phyloP scores from a whole-genome alignment of 2,329 filamentous ascomycete genomes.

The Penicillium frequentans region DNA sequence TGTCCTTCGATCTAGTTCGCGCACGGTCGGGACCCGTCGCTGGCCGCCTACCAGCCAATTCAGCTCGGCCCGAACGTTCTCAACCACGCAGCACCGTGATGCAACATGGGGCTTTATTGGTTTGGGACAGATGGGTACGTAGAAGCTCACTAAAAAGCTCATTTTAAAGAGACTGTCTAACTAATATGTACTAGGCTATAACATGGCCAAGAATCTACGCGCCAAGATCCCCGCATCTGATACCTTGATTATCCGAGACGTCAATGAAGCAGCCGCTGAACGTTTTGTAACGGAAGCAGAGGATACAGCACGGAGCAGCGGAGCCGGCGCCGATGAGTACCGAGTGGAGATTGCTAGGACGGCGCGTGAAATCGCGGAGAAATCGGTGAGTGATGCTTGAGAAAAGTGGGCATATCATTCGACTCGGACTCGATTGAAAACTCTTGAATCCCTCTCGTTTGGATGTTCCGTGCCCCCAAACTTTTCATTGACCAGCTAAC shows the following conservation, averaged over 20 bases:
- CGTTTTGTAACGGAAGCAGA: conserved; percentile 58
- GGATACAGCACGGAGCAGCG: conserved; percentile 27
- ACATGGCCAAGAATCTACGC: conserved; percentile 71
- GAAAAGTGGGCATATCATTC: too few relatives aligned
- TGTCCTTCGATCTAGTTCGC: conserved; percentile 1
- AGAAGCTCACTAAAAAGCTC: not conserved
- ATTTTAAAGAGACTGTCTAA: not conserved
- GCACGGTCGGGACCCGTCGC: conserved; percentile 8
- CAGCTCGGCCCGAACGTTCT: conserved; percentile 41
- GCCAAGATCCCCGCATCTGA: conserved; percentile 65
- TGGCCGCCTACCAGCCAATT: conserved; percentile 11
- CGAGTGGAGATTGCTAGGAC: conserved; percentile 57
- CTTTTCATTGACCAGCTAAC: not conserved
- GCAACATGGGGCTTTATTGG: conserved; percentile 61
- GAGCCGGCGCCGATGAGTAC: conserved; percentile 36
- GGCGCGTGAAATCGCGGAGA: conserved; percentile 64
- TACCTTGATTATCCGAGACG: conserved; percentile 64
- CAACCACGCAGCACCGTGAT: conserved; percentile 45
- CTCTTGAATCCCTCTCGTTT: too few relatives aligned
- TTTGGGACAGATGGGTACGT: conserved; percentile 61
- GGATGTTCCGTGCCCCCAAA: too few relatives aligned
- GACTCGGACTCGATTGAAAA: too few relatives aligned
- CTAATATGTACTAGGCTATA: conserved; percentile 54
- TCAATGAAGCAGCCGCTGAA: conserved; percentile 58
- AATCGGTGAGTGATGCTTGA: conserved; percentile 55